phyloP scores from a whole-genome alignment of 257 asterid species.

The Solanum lignicaule region DNA sequence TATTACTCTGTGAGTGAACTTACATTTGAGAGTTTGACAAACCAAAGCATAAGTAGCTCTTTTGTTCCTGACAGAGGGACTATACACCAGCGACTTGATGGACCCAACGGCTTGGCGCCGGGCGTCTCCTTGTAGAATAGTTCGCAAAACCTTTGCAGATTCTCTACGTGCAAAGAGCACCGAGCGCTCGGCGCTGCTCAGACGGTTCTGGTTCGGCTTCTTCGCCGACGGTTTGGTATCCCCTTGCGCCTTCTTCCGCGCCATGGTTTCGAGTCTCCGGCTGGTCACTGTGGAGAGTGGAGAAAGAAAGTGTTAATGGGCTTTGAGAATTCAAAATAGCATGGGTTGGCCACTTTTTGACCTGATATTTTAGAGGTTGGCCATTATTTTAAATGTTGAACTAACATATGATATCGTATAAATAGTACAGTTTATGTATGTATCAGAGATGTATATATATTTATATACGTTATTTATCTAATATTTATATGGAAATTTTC shows the following conservation, averaged over 20 bases:
- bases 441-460: too few relatives aligned
- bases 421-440: too few relatives aligned
- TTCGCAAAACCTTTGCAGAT: conserved; percentile 87
- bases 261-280: conserved; percentile 21
- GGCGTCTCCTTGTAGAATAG: conserved; percentile 74
- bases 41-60: conserved; percentile 78
- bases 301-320: background rate
- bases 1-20: conserved; percentile 1
- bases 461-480: too few relatives aligned
- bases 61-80: conserved; percentile 79
- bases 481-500: too few relatives aligned
- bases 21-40: conserved; percentile 90
- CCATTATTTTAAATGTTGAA: too few relatives aligned
- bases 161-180: conserved; percentile 89
- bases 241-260: conserved; percentile 29
- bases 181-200: conserved; percentile 56
- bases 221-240: conserved; percentile 11
- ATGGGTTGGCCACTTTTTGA: background rate
- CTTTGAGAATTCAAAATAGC: background rate
- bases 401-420: too few relatives aligned
- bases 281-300: background rate
- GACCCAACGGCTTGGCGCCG: conserved; percentile 81
- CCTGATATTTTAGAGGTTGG: background rate
- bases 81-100: conserved; percentile 73
- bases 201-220: conserved; percentile 31